Evolutionary conservation across 2,329 filamentous ascomycete genomes (phyloP).

Genomic region (Paecilomyces formosus): DNA sequence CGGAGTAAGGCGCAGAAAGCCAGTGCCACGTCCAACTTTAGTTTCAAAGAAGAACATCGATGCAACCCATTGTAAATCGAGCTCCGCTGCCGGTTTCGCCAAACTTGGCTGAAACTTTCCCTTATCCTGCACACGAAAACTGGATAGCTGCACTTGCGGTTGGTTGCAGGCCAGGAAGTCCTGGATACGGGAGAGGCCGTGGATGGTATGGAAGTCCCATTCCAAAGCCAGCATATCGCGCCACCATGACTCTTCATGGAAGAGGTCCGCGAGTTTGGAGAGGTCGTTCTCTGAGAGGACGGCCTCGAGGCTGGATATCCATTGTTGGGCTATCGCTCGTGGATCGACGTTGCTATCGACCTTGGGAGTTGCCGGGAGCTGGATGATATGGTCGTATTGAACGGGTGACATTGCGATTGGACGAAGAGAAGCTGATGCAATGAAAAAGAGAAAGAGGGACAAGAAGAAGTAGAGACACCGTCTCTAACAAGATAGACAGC

Average conservation of each 20-base stretch:
- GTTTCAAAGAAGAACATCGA: conserved; percentile 36
- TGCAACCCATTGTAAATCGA: conserved; percentile 23
- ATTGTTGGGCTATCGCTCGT: conserved; percentile 22
- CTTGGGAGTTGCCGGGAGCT: conserved; percentile 19
- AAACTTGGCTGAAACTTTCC: conserved; percentile 23
- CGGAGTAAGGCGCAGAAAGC: conserved; percentile 28
- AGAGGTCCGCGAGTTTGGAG: conserved; percentile 15
- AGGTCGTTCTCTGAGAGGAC: conserved; percentile 12
- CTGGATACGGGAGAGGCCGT: conserved; percentile 21
- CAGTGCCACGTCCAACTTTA: conserved; percentile 25
- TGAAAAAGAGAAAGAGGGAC: background rate
- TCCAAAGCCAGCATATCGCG: conserved; percentile 32
- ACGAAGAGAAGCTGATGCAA: background rate
- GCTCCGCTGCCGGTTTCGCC: conserved; percentile 19
- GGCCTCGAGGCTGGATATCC: conserved; percentile 20
- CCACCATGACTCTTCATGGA: conserved; percentile 35
- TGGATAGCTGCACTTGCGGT: conserved; percentile 16
- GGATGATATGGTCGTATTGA: conserved; percentile 19
- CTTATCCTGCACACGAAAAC: conserved; percentile 23
- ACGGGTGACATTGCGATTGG: background rate
- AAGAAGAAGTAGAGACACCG: background rate
- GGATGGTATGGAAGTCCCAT: conserved; percentile 33
- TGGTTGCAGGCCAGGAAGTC: conserved; percentile 22
- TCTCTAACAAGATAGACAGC: background rate
- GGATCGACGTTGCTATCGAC: conserved; percentile 13